Base-by-base conservation (phyloP, 1,284 basidiomycete species). In the Austroboletus rostrupii region DNA sequence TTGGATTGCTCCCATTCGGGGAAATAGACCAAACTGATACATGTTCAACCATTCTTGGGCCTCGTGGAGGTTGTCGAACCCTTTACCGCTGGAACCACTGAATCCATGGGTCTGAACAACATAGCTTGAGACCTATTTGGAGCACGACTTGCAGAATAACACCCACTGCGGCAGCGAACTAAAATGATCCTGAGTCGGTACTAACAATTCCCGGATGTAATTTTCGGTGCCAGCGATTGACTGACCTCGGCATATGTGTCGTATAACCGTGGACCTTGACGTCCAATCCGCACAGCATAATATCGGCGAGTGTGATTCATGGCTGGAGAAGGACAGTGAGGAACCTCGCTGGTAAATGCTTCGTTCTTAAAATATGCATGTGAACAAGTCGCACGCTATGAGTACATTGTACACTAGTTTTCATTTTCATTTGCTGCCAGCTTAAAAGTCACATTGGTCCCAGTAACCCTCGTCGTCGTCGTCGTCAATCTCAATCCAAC, bases 251-350 rank as follows among this genome's bases (percentile, higher is more conserved):
- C 1, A 45, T 59, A 62, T 36, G 35, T 61, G 21, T 62, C 55
- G 42, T 72, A 72, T 43, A 72, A 56, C 12, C 56, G 61, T 7
- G 68, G 53, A 38, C 68, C 68, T 17, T 61, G 54, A 12, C 70
- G 58, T 36, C 68, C 68, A 43, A 66, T 59, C 31, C 60, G 64
- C 29, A 72, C 68, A 10, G 68, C 70, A 49, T 70, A 70, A 49
- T 65, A 72, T 14, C 53, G 60, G 52, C 57, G 57, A 53, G 44
- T 48, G 48, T 41, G 47, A 26, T n/a, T 38, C 58, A 65, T 62
- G 26, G 5, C 20, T 32, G 6, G 28, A 44, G 35, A 39, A 43
- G 28, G 17, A 14, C 11, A 17, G n/a, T 3, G 17, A 17, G 32
- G 32, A 33, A 16, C n/a, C n/a, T n/a, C n/a, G 32, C 32, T 33